Percentiles rank a stretch among this genome's conserved stretches.
phyloP scores from a whole-genome alignment of 106 monocot species.

The Acanthochlamys bracteata region DNA sequence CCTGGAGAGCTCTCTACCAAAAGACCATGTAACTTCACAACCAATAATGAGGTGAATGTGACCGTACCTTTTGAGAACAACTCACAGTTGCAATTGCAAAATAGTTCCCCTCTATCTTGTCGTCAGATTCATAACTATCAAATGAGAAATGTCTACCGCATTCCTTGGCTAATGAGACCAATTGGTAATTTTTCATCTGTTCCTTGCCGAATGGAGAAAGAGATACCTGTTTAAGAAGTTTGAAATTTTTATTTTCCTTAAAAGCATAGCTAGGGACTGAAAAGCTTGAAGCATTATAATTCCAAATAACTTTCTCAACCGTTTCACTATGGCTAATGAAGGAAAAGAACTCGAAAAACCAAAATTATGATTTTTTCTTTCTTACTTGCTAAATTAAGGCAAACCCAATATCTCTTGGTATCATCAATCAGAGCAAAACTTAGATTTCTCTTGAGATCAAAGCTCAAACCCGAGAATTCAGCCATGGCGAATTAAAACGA shows the following conservation, averaged over 20 bases:
- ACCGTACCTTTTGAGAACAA: slow-evolving; percentile 50
- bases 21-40: neutral
- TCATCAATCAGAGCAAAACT: too few relatives aligned
- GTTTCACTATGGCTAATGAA: neutral
- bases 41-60: neutral
- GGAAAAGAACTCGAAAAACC: neutral
- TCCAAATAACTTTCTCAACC: neutral
- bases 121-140: slow-evolving; percentile 13
- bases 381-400: neutral
- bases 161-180: slow-evolving; percentile 32
- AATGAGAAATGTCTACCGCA: slow-evolving; percentile 22
- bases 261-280: neutral
- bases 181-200: slow-evolving; percentile 14
- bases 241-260: neutral
- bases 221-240: slow-evolving; percentile 46
- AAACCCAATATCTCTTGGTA: too few relatives aligned
- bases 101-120: slow-evolving; percentile 30
- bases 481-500: too few relatives aligned
- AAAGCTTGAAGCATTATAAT: neutral
- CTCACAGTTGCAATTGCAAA: slow-evolving; percentile 67
- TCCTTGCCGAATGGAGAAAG: slow-evolving; percentile 25
- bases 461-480: too few relatives aligned
- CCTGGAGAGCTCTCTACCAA: neutral
- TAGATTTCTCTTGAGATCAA: too few relatives aligned
- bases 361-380: neutral